Base-by-base conservation (phyloP, 257 asterid species). In the Capsicum baccatum region DNA sequence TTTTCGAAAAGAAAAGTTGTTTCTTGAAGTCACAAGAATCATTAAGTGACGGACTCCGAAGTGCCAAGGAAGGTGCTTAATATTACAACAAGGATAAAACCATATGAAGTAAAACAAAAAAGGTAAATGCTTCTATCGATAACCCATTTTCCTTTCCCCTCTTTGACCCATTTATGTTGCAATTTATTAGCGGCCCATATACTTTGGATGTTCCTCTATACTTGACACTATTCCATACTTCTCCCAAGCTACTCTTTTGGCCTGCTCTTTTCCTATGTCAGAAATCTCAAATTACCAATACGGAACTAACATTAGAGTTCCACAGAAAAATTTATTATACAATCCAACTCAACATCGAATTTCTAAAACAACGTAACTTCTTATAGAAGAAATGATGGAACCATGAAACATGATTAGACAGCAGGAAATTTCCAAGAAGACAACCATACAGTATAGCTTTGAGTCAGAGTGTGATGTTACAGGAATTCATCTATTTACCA, bases 401-500 rank as follows among this genome's bases (percentile, higher is more conserved):
- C 33, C 50, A 26, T 54, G 14, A 19, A 76, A 26, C 26, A 76
- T 78, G 50, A 54, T 54, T 54, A 78, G 64, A 78, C 26, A 54
- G 19, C 48, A 78, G 48, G 48, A 78, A 14, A 26, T 54, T 2
- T 78, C 81, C 47, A 52, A 13, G 81, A 76, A 52, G 80, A 26
- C 5, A 54, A 78, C 26, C 64, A 78, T 10, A 54, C 48, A 33
- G 50, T 78, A 78, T 54, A 78, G 81, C 81, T 54, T 78, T 52
- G 80, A 74, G 81, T 21, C 47, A 74, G 44, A 50, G 81, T 21
- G 5, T 50, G 62, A 50, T 52, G 62, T 74, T 50, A 74, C 8
- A 50, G 4, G 62, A 84, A 78, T 79, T 80, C 62, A 79, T 80
- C 71, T 63, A 66, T 78, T 42, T 59, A 81, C 74, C 83, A 55